Evolutionary conservation across 2,329 filamentous ascomycete species (phyloP).

Genomic region (Fusarium torulosum): DNA sequence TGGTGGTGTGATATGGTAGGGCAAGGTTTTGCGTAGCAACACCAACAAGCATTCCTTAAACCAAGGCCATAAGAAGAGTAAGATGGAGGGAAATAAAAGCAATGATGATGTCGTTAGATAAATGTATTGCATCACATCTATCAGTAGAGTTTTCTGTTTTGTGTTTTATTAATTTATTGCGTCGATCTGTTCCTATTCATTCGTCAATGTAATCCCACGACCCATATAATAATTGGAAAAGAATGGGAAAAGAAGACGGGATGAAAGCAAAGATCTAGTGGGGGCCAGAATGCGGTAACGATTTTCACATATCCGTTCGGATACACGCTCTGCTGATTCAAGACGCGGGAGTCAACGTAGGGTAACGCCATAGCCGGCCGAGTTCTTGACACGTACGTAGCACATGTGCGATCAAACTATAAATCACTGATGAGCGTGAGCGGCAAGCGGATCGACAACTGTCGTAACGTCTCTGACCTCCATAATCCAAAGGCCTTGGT

Average conservation of each 20-base stretch:
- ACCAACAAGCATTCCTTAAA: neutral
- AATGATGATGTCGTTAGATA: neutral
- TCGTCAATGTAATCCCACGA: neutral
- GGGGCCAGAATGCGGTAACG: neutral
- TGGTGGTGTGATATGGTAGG: conserved; percentile 7
- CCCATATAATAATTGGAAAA: conserved; percentile 8
- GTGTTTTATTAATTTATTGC: neutral
- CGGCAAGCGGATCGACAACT: conserved; percentile 9
- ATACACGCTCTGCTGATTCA: neutral
- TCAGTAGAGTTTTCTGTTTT: conserved; percentile 13
- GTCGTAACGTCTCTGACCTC: conserved; percentile 9
- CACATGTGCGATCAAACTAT: neutral
- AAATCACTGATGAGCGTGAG: conserved; percentile 3
- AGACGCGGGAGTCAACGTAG: neutral
- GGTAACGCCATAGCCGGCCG: neutral
- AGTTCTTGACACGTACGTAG: neutral
- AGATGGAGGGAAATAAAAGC: neutral
- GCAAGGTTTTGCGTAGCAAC: conserved; percentile 18
- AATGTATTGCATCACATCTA: conserved; percentile 17
- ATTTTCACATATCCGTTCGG: conserved; percentile 3
- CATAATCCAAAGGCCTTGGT: conserved; percentile 12
- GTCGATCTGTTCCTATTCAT: conserved; percentile 5
- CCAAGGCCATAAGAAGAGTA: neutral
- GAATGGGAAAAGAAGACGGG: conserved; percentile 2
- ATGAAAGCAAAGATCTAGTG: conserved; percentile 3